A percentile compares a stretch with the other conserved stretches of the same genome.
Evolutionary conservation across 306 rosid genomes (phyloP).

Genomic region (Acacia crassicarpa): DNA sequence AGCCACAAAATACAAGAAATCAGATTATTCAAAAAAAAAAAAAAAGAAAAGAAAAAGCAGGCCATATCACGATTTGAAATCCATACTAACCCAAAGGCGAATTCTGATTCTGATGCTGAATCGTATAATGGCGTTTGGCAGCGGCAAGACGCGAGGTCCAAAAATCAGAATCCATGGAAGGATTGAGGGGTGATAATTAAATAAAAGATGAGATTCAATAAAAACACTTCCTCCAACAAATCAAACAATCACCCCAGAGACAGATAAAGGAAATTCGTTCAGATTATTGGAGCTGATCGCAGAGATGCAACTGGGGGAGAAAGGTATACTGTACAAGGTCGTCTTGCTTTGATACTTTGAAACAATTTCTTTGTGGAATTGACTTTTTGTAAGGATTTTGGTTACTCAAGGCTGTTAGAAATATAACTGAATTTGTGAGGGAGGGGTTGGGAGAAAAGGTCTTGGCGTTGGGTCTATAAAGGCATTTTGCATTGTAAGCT

Average conservation of each 20-base stretch:
- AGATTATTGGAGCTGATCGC: too few relatives aligned
- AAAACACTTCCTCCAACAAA: conserved; percentile 24
- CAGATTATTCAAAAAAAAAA: conserved; percentile 7
- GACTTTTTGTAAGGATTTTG: conserved; percentile 42
- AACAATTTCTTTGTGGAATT: conserved; percentile 17
- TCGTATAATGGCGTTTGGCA: conserved; percentile 79
- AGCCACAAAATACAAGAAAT: background rate
- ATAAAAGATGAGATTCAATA: background rate
- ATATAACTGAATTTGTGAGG: conserved; percentile 29
- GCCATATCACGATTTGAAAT: background rate
- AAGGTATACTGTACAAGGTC: background rate
- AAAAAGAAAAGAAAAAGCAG: background rate
- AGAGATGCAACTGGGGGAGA: background rate
- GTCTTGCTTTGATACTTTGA: background rate
- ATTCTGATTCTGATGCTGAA: conserved; percentile 70
- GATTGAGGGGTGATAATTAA: conserved; percentile 22
- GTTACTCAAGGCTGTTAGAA: conserved; percentile 19
- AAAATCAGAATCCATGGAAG: conserved; percentile 87
- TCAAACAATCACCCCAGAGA: background rate
- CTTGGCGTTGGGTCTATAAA: background rate
- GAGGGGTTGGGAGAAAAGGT: conserved; percentile 30
- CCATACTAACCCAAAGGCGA: conserved; percentile 65
- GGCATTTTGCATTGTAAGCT: too few relatives aligned
- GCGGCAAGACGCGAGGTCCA: conserved; percentile 95
- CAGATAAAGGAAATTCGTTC: background rate